Evolutionary conservation across 805 yeast species (phyloP).

Genomic region (Candida saitoana): DNA sequence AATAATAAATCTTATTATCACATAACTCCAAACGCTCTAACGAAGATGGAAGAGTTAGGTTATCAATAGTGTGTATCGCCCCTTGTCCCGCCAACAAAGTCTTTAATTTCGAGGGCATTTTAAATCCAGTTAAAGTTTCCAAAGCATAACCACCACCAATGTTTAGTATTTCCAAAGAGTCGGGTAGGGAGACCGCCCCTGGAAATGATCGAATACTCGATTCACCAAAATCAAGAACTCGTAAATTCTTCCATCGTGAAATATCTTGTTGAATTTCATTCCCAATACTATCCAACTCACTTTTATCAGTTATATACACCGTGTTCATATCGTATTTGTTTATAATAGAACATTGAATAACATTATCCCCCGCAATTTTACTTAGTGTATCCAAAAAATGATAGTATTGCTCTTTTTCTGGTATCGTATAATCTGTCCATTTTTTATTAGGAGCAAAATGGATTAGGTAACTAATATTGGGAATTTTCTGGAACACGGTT

Average conservation of each 20-base stretch:
- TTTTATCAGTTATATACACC: conserved; percentile 30
- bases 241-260: conserved; percentile 29
- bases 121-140: conserved; percentile 37
- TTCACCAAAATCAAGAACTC: conserved; percentile 33
- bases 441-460: conserved; percentile 28
- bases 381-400: conserved; percentile 20
- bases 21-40: conserved; percentile 31
- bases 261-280: conserved; percentile 37
- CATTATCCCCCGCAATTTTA: conserved; percentile 22
- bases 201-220: conserved; percentile 36
- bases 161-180: conserved; percentile 32
- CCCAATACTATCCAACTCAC: conserved; percentile 29
- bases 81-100: conserved; percentile 32
- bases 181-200: conserved; percentile 34
- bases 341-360: conserved; percentile 36
- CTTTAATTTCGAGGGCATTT: conserved; percentile 30
- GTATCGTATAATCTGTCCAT: conserved; percentile 27
- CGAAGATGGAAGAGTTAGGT: conserved; percentile 29
- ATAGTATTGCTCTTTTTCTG: conserved; percentile 22
- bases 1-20: conserved; percentile 36
- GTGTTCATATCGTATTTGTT: conserved; percentile 33
- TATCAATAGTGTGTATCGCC: conserved; percentile 31
- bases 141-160: conserved; percentile 38
- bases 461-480: conserved; percentile 31
- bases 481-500: conserved; percentile 12